Percentiles rank a stretch among this genome's conserved stretches.
phyloP scores from a whole-genome alignment of 495 filamentous ascomycete species.

The Pyrenula aspistea region DNA sequence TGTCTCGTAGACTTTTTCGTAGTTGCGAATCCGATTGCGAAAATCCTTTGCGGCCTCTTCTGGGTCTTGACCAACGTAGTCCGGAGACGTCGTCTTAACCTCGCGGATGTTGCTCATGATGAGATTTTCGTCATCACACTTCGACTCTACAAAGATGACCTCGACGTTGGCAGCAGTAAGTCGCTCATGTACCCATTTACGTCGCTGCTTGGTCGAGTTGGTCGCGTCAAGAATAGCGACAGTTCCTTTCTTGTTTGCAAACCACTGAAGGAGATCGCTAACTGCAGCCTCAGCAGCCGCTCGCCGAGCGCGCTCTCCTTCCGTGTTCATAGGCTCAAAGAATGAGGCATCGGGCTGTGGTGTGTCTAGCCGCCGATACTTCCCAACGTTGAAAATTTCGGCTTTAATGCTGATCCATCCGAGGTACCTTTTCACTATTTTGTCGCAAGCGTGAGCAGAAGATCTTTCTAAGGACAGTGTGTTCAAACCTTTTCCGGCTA shows the following conservation, averaged over 20 bases:
- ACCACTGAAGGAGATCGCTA: conserved; percentile 86
- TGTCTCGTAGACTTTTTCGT: conserved; percentile 90
- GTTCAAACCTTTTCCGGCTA: conserved; percentile 81
- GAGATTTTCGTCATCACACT: conserved; percentile 86
- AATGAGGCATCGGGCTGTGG: conserved; percentile 83
- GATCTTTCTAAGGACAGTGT: conserved; percentile 1
- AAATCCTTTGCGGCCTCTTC: conserved; percentile 84
- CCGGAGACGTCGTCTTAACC: conserved; percentile 91
- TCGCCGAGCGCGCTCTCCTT: conserved; percentile 79
- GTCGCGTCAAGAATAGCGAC: conserved; percentile 93
- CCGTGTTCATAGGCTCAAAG: conserved; percentile 77
- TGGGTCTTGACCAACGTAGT: conserved; percentile 89
- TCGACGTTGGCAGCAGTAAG: conserved; percentile 65
- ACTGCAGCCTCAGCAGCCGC: conserved; percentile 85
- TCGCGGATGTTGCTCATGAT: conserved; percentile 97
- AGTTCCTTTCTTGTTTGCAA: conserved; percentile 54
- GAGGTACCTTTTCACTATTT: conserved; percentile 80
- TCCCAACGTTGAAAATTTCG: conserved; percentile 91
- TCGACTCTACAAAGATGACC: conserved; percentile 88
- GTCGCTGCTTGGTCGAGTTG: conserved; percentile 80
- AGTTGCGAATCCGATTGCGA: conserved; percentile 85
- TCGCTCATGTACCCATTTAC: conserved; percentile 78
- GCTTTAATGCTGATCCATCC: conserved; percentile 91
- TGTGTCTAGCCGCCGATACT: conserved; percentile 76
- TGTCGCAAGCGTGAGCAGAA: not conserved